Conservation (phyloP, 768 basidiomycete species). For the Agaricus bisporus region DNA sequence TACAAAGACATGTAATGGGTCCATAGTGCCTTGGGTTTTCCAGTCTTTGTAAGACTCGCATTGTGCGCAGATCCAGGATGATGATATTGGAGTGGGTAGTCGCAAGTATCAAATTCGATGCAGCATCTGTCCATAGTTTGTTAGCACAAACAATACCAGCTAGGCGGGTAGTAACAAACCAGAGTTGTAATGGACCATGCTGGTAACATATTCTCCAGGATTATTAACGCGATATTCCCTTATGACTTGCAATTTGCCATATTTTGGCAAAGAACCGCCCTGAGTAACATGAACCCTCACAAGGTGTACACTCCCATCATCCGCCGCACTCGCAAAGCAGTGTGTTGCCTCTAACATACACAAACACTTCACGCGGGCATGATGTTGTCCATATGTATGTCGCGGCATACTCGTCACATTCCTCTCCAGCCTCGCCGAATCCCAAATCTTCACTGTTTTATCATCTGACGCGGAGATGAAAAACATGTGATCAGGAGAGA, state of each 20-base stretch:
- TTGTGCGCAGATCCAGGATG: constrained; percentile 79
- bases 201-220: constrained; percentile 75
- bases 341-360: constrained; percentile 83
- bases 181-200: constrained; percentile 62
- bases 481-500: constrained; percentile 92
- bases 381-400: constrained; percentile 54
- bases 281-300: constrained; percentile 75
- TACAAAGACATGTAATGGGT: constrained; percentile 77
- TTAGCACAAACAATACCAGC: neutral
- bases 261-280: constrained; percentile 72
- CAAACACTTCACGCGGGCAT: constrained; percentile 61
- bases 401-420: constrained; percentile 86
- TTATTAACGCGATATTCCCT: constrained; percentile 73
- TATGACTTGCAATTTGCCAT: constrained; percentile 72
- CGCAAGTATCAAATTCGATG: constrained; percentile 80
- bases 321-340: constrained; percentile 84
- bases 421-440: constrained; percentile 86
- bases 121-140: constrained; percentile 35
- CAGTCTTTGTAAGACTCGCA: constrained; percentile 71
- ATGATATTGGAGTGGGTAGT: constrained; percentile 77
- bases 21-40: constrained; percentile 84
- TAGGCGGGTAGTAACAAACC: constrained; percentile 1
- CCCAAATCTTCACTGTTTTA: constrained; percentile 91
- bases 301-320: constrained; percentile 79
- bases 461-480: constrained; percentile 94